Percentiles rank a stretch among this genome's conserved stretches.
phyloP scores from a whole-genome alignment of 768 basidiomycete species.

The Tulasnella calospora region DNA sequence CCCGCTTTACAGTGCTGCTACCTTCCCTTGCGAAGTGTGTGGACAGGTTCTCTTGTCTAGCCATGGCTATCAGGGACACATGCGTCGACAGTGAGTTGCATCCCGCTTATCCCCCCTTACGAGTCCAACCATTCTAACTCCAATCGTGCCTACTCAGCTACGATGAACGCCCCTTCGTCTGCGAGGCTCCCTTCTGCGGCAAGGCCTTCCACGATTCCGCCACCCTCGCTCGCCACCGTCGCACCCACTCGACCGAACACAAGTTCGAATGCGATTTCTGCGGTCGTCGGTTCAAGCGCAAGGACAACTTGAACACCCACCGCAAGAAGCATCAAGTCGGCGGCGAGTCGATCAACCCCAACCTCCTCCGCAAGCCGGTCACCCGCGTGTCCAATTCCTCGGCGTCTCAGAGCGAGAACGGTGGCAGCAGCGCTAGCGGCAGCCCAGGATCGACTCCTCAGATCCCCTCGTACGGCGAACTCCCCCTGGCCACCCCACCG shows the following conservation, averaged over 20 bases:
- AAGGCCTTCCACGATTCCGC: constrained; percentile 90
- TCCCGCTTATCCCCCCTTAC: not conserved
- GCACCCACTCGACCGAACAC: constrained; percentile 51
- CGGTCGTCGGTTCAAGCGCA: constrained; percentile 24
- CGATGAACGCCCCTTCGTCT: constrained; percentile 28
- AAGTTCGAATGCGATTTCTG: constrained; percentile 27
- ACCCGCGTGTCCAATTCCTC: constrained; percentile 1
- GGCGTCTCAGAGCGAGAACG: not conserved
- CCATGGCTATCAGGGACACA: constrained; percentile 24
- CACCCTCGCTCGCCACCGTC: constrained; percentile 82
- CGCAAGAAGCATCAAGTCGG: constrained; percentile 27
- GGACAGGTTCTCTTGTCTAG: constrained; percentile 24
- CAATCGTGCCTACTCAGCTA: constrained; percentile 3
- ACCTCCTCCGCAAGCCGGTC: constrained; percentile 25
- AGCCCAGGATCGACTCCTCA: not conserved
- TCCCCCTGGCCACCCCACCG: constrained; percentile 11
- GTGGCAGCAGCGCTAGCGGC: constrained; percentile 9
- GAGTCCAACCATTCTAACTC: not conserved
- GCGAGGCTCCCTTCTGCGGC: constrained; percentile 34
- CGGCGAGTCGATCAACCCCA: constrained; percentile 25
- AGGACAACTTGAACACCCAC: constrained; percentile 26
- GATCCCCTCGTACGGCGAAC: constrained; percentile 9
- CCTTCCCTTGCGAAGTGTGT: constrained; percentile 25
- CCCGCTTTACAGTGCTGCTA: not conserved
- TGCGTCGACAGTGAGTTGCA: constrained; percentile 20